These are phyloP conservation scores for Pseudonectria buxi DNA, from an alignment of 2,329 filamentous ascomycete genomes.

Conservation along the genomic window DNA sequence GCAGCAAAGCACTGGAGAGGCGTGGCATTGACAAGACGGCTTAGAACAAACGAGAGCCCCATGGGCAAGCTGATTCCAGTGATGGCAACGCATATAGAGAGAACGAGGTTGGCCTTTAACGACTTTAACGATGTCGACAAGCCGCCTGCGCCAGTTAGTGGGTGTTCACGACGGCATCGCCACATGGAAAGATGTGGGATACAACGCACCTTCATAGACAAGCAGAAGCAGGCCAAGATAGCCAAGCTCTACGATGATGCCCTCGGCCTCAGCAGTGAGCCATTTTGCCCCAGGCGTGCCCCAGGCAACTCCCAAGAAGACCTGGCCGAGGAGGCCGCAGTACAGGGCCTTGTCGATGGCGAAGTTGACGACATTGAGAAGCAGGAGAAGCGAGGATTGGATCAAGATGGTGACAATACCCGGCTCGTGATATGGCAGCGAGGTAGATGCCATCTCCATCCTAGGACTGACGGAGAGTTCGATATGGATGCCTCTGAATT, in stretches of 20 bases:
- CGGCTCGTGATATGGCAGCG: constrained; percentile 56
- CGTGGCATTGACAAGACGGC: constrained; percentile 41
- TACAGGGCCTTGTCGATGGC: constrained; percentile 54
- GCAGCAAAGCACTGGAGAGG: constrained; percentile 62
- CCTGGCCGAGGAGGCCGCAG: constrained; percentile 66
- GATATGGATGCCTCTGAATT: too few relatives aligned
- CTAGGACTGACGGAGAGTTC: too few relatives aligned
- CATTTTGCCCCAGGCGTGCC: constrained; percentile 59
- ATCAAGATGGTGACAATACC: constrained; percentile 52
- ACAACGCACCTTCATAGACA: constrained; percentile 56
- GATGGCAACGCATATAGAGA: constrained; percentile 56
- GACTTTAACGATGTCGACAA: constrained; percentile 31
- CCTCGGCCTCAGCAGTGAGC: constrained; percentile 46
- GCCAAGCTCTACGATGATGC: constrained; percentile 56
- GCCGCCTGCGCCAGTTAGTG: constrained; percentile 37
- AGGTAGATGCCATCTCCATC: too few relatives aligned
- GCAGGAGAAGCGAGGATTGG: constrained; percentile 54
- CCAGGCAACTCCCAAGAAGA: constrained; percentile 64
- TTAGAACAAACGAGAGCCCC: constrained; percentile 56
- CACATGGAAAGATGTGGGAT: background rate
- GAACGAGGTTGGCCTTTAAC: constrained; percentile 51
- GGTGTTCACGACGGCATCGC: too few relatives aligned
- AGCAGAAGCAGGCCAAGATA: constrained; percentile 68
- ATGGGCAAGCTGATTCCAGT: constrained; percentile 62
- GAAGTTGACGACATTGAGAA: constrained; percentile 53